These are phyloP conservation scores for Sarcomyxa edulis DNA, from an alignment of 768 basidiomycete genomes.

Conservation along the genomic window DNA sequence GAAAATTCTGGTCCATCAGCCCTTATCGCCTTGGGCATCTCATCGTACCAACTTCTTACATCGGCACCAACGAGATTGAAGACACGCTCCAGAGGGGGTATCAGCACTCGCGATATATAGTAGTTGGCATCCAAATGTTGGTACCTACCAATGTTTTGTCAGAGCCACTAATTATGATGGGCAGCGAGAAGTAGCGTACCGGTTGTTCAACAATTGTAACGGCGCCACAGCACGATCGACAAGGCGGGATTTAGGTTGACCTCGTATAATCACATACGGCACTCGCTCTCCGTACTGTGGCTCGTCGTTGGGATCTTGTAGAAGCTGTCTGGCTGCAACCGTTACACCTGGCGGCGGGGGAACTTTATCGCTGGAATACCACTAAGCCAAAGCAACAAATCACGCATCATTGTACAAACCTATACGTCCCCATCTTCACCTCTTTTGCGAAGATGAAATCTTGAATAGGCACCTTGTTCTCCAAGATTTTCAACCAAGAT, in stretches of 20 bases:
- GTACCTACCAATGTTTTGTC: constrained; percentile 34
- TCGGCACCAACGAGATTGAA: constrained; percentile 91
- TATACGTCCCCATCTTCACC: constrained; percentile 90
- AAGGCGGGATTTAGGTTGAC: constrained; percentile 56
- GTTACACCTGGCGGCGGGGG: constrained; percentile 90
- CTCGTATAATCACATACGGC: constrained; percentile 80
- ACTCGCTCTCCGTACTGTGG: constrained; percentile 91
- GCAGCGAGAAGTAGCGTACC: constrained; percentile 33
- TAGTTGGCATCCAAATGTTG: constrained; percentile 80
- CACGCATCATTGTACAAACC: constrained; percentile 35
- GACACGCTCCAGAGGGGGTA: constrained; percentile 86
- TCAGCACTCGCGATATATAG: constrained; percentile 83
- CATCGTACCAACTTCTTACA: constrained; percentile 79
- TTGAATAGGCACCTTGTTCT: constrained; percentile 77
- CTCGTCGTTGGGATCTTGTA: constrained; percentile 76
- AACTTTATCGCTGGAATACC: constrained; percentile 60
- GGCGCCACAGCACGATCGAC: constrained; percentile 77
- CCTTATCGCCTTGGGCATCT: constrained; percentile 61
- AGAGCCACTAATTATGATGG: neutral
- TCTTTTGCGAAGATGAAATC: constrained; percentile 96
- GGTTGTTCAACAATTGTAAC: constrained; percentile 56
- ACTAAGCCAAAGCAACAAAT: neutral
- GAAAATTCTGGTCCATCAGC: constrained; percentile 17
- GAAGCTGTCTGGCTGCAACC: constrained; percentile 72
- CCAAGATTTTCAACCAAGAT: constrained; percentile 81